Evolutionary conservation across 495 filamentous ascomycete genomes (phyloP).

Genomic region (Penicillium paradoxum): DNA sequence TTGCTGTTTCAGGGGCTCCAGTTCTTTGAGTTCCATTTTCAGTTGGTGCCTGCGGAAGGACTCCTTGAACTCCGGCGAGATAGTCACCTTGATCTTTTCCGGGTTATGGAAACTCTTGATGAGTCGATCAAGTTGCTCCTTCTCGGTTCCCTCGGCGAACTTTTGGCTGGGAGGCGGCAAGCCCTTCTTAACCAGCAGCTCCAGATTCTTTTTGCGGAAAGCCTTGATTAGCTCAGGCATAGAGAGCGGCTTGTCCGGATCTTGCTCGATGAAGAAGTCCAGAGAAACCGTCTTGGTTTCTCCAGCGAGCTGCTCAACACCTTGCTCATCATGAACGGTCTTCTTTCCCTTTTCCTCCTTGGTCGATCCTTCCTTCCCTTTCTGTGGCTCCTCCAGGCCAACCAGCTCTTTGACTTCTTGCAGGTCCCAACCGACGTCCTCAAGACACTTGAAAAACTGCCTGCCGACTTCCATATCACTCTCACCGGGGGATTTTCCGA

Average conservation of each 20-base stretch:
- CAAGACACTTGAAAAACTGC: not conserved
- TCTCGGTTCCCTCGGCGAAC: not conserved
- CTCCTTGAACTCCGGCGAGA: not conserved
- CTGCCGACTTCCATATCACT: not conserved
- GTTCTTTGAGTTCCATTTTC: not conserved
- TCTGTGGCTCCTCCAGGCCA: conserved; percentile 1
- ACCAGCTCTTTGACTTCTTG: conserved; percentile 8
- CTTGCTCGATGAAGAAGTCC: not conserved
- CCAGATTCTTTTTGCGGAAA: not conserved
- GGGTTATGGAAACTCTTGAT: not conserved
- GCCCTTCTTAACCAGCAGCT: not conserved
- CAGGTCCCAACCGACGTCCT: not conserved
- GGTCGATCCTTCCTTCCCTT: not conserved
- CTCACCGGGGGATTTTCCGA: not conserved
- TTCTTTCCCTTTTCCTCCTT: not conserved
- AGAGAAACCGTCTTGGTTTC: not conserved
- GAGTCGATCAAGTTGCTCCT: not conserved
- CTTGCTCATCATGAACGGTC: not conserved
- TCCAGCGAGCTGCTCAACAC: not conserved
- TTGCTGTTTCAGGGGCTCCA: not conserved
- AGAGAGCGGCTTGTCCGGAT: not conserved
- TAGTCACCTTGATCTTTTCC: not conserved
- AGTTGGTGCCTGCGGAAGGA: not conserved
- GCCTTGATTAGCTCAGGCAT: not conserved
- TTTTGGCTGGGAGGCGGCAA: not conserved